Evolutionary conservation across 495 filamentous ascomycete species (phyloP), one percentile per base, ranked within the genome.

Genomic region (Pseudotulostoma volvatum): DNA sequence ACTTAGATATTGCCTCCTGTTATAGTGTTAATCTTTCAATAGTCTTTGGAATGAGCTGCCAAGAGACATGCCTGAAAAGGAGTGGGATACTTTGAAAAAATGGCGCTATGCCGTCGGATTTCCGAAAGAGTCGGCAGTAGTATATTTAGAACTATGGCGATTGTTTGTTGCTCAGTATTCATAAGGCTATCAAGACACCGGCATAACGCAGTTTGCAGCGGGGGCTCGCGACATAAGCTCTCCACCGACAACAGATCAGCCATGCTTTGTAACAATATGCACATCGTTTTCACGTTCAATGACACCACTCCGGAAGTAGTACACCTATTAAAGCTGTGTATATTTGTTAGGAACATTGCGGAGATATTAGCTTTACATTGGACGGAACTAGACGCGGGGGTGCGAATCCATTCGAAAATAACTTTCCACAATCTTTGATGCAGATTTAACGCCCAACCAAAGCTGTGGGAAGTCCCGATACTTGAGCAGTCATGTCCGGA

Each of bases 361-460:
- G 50, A 39, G 4, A 51, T 18, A 31, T 44, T 35, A 9, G 47
- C 32, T 21, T 53, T 56, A 11, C 18, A 32, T 14, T 48, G 33
- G n/a, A 41, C 41, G 4, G 38, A 17, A 17, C 46, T 43, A 13
- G 41, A 16, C 13, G 39, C 41, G 13, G 33, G 14, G 9, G 15
- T 45, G 28, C 48, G 50, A 18, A 63, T 21, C 54, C 55, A 59
- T 31, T 19, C 43, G n/a, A 54, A 33, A 15, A 53, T 35, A 16
- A 54, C 40, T 16, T 44, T 56, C 50, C 61, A 54, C 8, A 64
- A 41, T 4, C 60, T 57, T 37, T 54, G 51, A 41, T 57, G 57
- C n/a, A 50, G 49, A 44, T 63, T 61, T 11, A 58, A 31, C 3
- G 54, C 33, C 54, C 56, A 60, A 11, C 55, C 46, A 19, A 54